Percentiles rank a stretch among this genome's conserved stretches.
phyloP scores from a whole-genome alignment of 169 alveolate genomes.

The Babesia bovis region DNA sequence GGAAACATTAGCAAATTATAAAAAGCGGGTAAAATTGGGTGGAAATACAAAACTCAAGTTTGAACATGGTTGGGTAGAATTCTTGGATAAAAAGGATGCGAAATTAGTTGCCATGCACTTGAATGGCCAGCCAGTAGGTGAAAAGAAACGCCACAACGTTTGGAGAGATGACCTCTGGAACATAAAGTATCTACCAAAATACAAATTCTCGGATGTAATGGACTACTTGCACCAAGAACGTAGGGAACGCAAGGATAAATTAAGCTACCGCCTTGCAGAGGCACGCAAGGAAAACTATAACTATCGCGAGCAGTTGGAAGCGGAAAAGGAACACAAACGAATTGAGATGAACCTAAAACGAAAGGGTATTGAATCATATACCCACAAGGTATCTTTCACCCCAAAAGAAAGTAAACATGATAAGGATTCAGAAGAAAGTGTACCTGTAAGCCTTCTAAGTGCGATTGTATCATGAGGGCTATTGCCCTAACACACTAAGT shows the following conservation, averaged over 20 bases:
- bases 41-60: slow-evolving; percentile 60
- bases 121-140: slow-evolving; percentile 87
- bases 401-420: slow-evolving; percentile 1
- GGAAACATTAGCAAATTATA: slow-evolving; percentile 40
- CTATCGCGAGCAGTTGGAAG: slow-evolving; percentile 65
- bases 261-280: slow-evolving; percentile 32
- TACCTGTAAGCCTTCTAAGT: slow-evolving; percentile 43
- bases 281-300: slow-evolving; percentile 37
- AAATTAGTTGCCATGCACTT: slow-evolving; percentile 84
- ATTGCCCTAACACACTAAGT: background rate
- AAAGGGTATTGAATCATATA: slow-evolving; percentile 1
- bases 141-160: slow-evolving; percentile 85
- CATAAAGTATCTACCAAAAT: slow-evolving; percentile 84
- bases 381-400: background rate
- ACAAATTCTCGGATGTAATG: slow-evolving; percentile 82
- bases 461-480: slow-evolving; percentile 46
- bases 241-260: slow-evolving; percentile 57
- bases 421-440: background rate
- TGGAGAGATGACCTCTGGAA: slow-evolving; percentile 91
- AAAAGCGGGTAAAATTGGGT: slow-evolving; percentile 55
- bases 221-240: slow-evolving; percentile 42
- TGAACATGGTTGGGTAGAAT: slow-evolving; percentile 89
- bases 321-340: slow-evolving; percentile 43
- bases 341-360: slow-evolving; percentile 10
- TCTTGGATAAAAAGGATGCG: slow-evolving; percentile 85